These are phyloP conservation scores for Apiospora pterosperma DNA, from an alignment of 2,329 filamentous ascomycete genomes.

Conservation along the genomic window DNA sequence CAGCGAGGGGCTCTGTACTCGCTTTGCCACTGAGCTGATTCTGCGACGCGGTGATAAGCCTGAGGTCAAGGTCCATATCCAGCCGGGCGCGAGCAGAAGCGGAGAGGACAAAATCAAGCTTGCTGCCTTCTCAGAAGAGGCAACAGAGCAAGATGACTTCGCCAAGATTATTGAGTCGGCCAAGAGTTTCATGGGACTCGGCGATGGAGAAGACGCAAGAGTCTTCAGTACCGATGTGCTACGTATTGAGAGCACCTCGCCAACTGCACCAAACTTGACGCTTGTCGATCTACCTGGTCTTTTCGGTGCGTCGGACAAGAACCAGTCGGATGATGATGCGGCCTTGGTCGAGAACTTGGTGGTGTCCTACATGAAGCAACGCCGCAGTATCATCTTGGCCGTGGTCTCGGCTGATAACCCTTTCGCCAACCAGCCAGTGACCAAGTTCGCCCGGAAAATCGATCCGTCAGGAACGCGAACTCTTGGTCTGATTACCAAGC, in stretches of 20 bases:
- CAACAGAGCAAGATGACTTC: conserved; percentile 14
- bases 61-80: background rate
- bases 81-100: background rate
- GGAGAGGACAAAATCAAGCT: conserved; percentile 6
- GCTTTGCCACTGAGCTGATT: background rate
- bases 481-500: conserved; percentile 56
- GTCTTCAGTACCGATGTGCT: conserved; percentile 43
- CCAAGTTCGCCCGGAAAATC: conserved; percentile 28
- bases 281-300: conserved; percentile 57
- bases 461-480: conserved; percentile 40
- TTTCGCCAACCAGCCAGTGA: conserved; percentile 51
- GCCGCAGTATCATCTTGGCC: conserved; percentile 52
- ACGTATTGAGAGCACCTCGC: conserved; percentile 42
- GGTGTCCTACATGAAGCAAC: conserved; percentile 47
- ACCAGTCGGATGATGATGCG: conserved; percentile 41
- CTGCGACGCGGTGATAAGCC: background rate
- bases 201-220: conserved; percentile 11
- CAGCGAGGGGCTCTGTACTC: background rate
- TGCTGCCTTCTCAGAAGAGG: conserved; percentile 17
- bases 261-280: conserved; percentile 46
- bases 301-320: conserved; percentile 36
- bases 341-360: conserved; percentile 43
- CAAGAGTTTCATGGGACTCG: background rate
- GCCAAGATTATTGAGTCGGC: conserved; percentile 3
- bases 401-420: conserved; percentile 48